Evolutionary conservation across 176 grass and related monocot genomes (phyloP).

Genomic region (Lolium rigidum): DNA sequence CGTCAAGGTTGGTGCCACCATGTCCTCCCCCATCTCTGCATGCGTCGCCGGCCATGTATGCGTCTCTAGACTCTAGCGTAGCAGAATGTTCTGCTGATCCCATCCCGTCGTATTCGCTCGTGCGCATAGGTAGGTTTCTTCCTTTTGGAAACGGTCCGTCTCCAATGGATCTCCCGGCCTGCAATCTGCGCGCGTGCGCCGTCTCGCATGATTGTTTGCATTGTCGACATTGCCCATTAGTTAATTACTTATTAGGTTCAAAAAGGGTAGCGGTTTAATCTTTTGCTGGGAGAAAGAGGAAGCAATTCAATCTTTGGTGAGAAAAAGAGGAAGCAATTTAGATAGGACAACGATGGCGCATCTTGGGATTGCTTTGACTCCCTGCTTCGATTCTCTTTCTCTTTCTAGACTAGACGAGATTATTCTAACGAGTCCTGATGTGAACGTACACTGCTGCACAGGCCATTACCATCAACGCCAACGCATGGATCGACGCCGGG

Average conservation of each 20-base stretch:
- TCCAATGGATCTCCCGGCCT: background rate
- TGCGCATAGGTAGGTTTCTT: background rate
- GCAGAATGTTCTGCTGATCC: background rate
- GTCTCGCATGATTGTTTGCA: slow-evolving; percentile 2
- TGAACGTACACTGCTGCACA: slow-evolving; percentile 50
- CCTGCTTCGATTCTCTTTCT: background rate
- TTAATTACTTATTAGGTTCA: background rate
- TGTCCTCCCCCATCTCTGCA: background rate
- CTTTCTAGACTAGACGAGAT: background rate
- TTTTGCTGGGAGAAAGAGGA: background rate
- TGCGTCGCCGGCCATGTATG: background rate
- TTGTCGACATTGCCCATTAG: slow-evolving; percentile 22
- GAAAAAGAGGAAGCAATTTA: slow-evolving; percentile 26
- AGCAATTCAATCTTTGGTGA: background rate
- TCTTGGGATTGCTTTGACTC: slow-evolving; percentile 47
- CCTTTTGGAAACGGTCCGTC: slow-evolving; percentile 23
- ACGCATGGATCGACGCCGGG: slow-evolving; percentile 83
- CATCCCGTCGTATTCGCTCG: slow-evolving; percentile 9
- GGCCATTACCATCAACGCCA: slow-evolving; percentile 79
- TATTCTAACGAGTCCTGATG: slow-evolving; percentile 1
- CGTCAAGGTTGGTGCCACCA: background rate
- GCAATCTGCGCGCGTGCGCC: slow-evolving; percentile 24
- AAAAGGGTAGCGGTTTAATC: background rate
- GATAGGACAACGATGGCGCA: slow-evolving; percentile 35
- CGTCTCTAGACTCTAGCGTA: background rate